Evolutionary conservation across 1,284 basidiomycete species (phyloP), one percentile per base, ranked within the genome.

Genomic region (Marasmius sp.): DNA sequence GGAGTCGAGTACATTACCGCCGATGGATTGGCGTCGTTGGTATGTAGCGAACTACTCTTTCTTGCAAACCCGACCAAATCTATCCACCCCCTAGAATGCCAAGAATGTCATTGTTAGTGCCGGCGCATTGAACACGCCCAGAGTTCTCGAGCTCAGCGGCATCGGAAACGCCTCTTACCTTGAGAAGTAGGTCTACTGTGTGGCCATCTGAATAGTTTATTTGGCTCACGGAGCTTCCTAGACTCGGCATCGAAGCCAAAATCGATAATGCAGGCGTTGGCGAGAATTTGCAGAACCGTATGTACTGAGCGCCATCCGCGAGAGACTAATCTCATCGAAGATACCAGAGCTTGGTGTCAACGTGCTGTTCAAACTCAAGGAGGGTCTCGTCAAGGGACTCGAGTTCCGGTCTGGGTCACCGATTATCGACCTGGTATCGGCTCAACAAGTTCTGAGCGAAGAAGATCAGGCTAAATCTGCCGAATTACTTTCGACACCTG

Each of bases 131-230:
- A 49, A 60, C 18, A 61, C 59, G 10, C 59, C 62, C 56, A 60
- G 61, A 37, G 62, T 64, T 49, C 59, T 64, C 8, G 62, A 64
- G 59, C 62, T 64, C 12, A 64, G 62, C 38, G 62, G 62, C 10
- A 56, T 64, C 16, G 62, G 62, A 38, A 53, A 63, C 53, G 34
- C 53, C 22, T 11, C 54, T 33, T 52, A 50, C 6, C 57, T 63
- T 5, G 34, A 38, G 14, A 36, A 55, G 58, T 60, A 16, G 8
- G 48, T 43, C 22, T 38, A 39, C 39, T 20, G 52, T 43, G 54
- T 55, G 39, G 43, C 53, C 12, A 49, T 43, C 20, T 27, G 27
- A 27, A 27, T 27, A 27, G 27, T 27, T 27, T 27, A 27, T 27
- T 5, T 27, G 2, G 27, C 27, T 27, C 27, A 27, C 5, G 27